Evolutionary conservation across 805 yeast genomes (phyloP).

Genomic region (Candida dajiaensis): DNA sequence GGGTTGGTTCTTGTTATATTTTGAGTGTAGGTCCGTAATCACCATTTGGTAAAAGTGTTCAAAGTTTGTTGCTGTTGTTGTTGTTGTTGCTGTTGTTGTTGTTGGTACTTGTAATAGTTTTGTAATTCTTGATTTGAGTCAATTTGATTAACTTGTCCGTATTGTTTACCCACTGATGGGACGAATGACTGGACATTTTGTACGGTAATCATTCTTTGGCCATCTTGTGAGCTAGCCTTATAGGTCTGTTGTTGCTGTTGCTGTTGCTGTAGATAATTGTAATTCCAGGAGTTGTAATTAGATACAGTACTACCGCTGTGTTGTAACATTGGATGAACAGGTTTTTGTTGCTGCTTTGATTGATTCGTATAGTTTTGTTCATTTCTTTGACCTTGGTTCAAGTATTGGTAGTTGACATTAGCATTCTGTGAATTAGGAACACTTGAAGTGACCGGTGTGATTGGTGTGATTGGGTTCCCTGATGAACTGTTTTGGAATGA

Average conservation of each 20-base stretch:
- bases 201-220: neutral
- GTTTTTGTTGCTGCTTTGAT: neutral
- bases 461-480: neutral
- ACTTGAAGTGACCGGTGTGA: neutral
- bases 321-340: neutral
- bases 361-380: neutral
- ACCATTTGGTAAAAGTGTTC: neutral
- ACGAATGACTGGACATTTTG: neutral
- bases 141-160: neutral
- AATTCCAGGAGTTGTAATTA: too few species aligned
- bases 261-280: neutral
- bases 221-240: neutral
- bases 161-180: neutral
- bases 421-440: slow-evolving; percentile 1
- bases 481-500: neutral
- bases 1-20: too few species aligned
- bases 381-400: neutral
- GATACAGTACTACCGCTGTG: neutral
- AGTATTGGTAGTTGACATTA: neutral
- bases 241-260: neutral
- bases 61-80: neutral
- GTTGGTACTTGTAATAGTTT: neutral
- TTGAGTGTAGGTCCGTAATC: neutral
- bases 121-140: neutral
- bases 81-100: too few species aligned